A percentile compares a stretch with the other conserved stretches of the same genome.
These are phyloP conservation scores for Ascochyta viciae-villosae DNA, from an alignment of 2,329 filamentous ascomycete genomes.

Conservation along the genomic window DNA sequence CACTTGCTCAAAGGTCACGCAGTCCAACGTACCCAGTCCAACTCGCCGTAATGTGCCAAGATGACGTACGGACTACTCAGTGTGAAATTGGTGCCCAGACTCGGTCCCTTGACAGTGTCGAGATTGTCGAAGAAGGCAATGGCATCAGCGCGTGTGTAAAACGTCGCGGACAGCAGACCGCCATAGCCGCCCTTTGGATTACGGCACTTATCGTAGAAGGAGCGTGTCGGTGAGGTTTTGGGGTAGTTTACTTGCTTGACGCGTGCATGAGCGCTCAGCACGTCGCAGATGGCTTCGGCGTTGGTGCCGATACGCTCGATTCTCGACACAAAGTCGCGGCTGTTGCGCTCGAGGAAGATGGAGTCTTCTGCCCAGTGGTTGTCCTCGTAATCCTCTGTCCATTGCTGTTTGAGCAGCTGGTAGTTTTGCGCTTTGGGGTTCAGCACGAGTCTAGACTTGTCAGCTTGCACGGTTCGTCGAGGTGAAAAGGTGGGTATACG, in stretches of 20 bases:
- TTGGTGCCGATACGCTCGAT: conserved; percentile 86
- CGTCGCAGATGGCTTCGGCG: conserved; percentile 80
- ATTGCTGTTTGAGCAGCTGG: conserved; percentile 68
- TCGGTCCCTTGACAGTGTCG: conserved; percentile 90
- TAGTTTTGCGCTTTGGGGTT: conserved; percentile 77
- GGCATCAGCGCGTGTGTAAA: conserved; percentile 73
- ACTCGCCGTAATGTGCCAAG: conserved; percentile 86
- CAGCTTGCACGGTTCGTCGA: too few relatives aligned
- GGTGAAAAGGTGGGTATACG: too few relatives aligned
- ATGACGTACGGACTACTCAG: conserved; percentile 90
- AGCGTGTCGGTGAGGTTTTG: conserved; percentile 72
- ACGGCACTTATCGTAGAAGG: conserved; percentile 80
- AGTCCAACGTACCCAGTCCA: conserved; percentile 75
- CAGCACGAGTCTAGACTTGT: conserved; percentile 58
- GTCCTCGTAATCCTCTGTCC: conserved; percentile 76
- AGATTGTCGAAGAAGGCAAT: conserved; percentile 84
- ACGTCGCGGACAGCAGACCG: conserved; percentile 84
- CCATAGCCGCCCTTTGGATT: conserved; percentile 83
- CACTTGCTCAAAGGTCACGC: neutral
- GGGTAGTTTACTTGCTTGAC: conserved; percentile 89
- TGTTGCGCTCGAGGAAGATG: conserved; percentile 95
- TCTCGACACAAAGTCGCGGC: conserved; percentile 83
- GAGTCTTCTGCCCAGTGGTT: conserved; percentile 94
- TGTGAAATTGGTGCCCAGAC: conserved; percentile 95
- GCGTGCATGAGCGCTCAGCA: conserved; percentile 66